These are phyloP conservation scores for Aspergillus pseudoglaucus DNA, from an alignment of 2,329 filamentous ascomycete genomes.

Conservation along the genomic window DNA sequence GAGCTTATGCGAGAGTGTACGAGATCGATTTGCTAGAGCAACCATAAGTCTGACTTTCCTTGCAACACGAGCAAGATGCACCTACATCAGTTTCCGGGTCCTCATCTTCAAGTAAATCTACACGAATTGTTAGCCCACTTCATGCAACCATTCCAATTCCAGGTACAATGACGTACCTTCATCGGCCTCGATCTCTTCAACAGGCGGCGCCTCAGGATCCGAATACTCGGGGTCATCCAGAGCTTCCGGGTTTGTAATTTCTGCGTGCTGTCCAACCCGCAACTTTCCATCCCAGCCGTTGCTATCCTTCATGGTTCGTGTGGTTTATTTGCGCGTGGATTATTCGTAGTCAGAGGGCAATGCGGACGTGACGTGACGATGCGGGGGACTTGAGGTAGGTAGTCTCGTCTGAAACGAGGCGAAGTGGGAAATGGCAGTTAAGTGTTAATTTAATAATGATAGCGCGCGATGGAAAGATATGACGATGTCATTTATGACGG, in stretches of 20 bases:
- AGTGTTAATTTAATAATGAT: no score
- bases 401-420: no score
- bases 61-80: not conserved
- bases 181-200: slow-evolving; percentile 72
- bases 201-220: slow-evolving; percentile 59
- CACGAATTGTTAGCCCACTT: slow-evolving; percentile 6
- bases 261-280: slow-evolving; percentile 59
- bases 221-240: slow-evolving; percentile 81
- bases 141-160: not conserved
- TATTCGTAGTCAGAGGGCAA: slow-evolving; percentile 1
- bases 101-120: slow-evolving; percentile 55
- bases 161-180: slow-evolving; percentile 53
- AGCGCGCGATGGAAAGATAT: no score
- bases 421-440: no score
- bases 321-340: not conserved
- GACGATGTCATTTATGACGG: no score
- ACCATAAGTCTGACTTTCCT: slow-evolving; percentile 9
- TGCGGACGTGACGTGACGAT: slow-evolving; percentile 1
- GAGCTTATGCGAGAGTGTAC: slow-evolving; percentile 80
- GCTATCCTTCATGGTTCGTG: slow-evolving; percentile 32
- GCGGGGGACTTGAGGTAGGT: not conserved
- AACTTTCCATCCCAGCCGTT: slow-evolving; percentile 44
- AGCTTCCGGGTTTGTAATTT: slow-evolving; percentile 71
- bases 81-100: slow-evolving; percentile 48
- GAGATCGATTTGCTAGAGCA: slow-evolving; percentile 68